phyloP scores from a whole-genome alignment of 2,329 filamentous ascomycete species.

The Alternaria alternata region DNA sequence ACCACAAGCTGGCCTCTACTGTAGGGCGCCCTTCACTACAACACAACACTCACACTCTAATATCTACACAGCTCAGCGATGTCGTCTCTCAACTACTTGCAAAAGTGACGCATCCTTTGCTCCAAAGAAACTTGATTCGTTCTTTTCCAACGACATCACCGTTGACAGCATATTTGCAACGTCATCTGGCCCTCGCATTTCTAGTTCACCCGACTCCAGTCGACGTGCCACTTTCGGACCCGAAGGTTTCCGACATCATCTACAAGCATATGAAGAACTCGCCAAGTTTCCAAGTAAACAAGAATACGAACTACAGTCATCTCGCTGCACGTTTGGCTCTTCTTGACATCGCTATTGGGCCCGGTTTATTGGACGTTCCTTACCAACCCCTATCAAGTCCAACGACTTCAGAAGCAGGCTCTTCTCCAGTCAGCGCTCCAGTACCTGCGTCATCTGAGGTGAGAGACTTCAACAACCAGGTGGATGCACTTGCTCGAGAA shows the following conservation, averaged over 20 bases:
- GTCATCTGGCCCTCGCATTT: slow-evolving; percentile 71
- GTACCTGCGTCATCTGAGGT: slow-evolving; percentile 45
- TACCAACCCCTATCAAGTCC: slow-evolving; percentile 42
- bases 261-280: slow-evolving; percentile 39
- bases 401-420: slow-evolving; percentile 30
- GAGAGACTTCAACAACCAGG: slow-evolving; percentile 69
- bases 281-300: slow-evolving; percentile 62
- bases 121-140: slow-evolving; percentile 67
- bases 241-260: slow-evolving; percentile 30
- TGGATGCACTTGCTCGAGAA: slow-evolving; percentile 70
- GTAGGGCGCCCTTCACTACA: slow-evolving; percentile 28
- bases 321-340: slow-evolving; percentile 72
- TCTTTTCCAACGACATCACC: slow-evolving; percentile 64
- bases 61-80: slow-evolving; percentile 34
- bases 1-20: slow-evolving; percentile 29
- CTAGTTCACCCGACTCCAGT: slow-evolving; percentile 58
- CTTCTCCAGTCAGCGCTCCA: slow-evolving; percentile 22
- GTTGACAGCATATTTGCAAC: slow-evolving; percentile 67
- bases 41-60: slow-evolving; percentile 31
- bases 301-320: slow-evolving; percentile 71
- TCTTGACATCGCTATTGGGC: slow-evolving; percentile 78
- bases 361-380: slow-evolving; percentile 57
- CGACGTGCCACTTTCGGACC: slow-evolving; percentile 33
- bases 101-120: slow-evolving; percentile 56
- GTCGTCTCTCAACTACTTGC: slow-evolving; percentile 34